Percentiles rank a stretch among this genome's conserved stretches.
These are phyloP conservation scores for Staphylotrichum longicolle DNA, from an alignment of 495 filamentous ascomycete species.

Conservation along the genomic window DNA sequence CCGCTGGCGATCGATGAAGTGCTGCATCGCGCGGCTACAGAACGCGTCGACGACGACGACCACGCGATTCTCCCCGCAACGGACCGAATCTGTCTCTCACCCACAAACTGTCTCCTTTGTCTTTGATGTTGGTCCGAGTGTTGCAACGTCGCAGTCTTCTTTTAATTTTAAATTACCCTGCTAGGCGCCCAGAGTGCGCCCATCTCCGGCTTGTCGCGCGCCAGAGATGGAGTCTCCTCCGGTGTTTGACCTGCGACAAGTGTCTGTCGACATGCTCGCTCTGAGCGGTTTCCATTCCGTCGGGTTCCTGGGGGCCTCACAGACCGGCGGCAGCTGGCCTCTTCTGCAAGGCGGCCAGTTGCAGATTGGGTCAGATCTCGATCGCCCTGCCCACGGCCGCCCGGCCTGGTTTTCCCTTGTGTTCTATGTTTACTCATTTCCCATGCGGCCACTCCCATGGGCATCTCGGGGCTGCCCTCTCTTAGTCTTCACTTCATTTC, in stretches of 20 bases:
- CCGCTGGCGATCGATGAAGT: slow-evolving; percentile 14
- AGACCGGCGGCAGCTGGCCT: slow-evolving; percentile 18
- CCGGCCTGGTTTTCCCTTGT: neutral
- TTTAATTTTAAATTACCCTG: slow-evolving; percentile 14
- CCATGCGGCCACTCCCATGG: neutral
- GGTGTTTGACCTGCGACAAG: neutral
- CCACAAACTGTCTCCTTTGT: neutral
- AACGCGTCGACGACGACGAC: neutral
- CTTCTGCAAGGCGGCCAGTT: slow-evolving; percentile 25
- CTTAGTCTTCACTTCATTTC: too few relatives aligned
- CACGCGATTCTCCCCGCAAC: neutral
- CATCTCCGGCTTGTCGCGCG: slow-evolving; percentile 27
- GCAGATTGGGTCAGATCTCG: slow-evolving; percentile 25
- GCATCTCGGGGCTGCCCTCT: too few relatives aligned
- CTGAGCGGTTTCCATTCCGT: slow-evolving; percentile 29
- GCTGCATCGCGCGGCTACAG: slow-evolving; percentile 12
- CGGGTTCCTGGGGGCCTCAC: slow-evolving; percentile 21
- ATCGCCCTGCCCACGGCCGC: slow-evolving; percentile 16
- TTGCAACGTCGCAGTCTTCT: slow-evolving; percentile 23
- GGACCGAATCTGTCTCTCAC: neutral
- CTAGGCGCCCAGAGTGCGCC: slow-evolving; percentile 1
- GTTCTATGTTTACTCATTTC: neutral
- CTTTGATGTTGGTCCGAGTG: slow-evolving; percentile 18
- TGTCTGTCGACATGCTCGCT: slow-evolving; percentile 19
- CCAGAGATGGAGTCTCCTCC: slow-evolving; percentile 12